Evolutionary conservation across 116 monocot genomes (phyloP), one percentile per base, ranked within the genome.

Genomic region (Phalaenopsis hybrid): DNA sequence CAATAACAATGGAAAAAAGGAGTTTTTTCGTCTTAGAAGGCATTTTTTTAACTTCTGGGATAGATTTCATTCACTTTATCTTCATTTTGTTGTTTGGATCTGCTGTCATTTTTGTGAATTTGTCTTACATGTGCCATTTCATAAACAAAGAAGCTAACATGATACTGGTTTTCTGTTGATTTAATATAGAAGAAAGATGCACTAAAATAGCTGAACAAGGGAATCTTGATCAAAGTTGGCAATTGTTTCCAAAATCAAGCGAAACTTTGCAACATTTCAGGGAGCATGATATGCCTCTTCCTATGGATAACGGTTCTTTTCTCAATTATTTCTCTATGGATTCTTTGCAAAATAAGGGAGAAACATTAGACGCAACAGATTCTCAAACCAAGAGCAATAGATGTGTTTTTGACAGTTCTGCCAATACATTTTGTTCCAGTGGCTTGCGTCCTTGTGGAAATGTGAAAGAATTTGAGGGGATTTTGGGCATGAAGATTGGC

Each of bases 121-220:
- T 75, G 3, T 75, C 17, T 75, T 77, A 49, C 21, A 77, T 77
- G 51, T 13, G 52, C 20, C 28, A 52, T 52, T 28, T 1, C 49
- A 75, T 75, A 41, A 75, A 28, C 77, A 0, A 12, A 37, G 85
- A 79, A 79, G 45, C 34, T 83, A 63, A 87, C 58, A 63, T 33
- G 0, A 31, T 72, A 17, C 45, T 78, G 33, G 21, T 44, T 69
- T 83, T 78, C 31, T 81, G 1, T 28, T 51, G 3, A 76, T 78
- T 11, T 79, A 41, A 75, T 76, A 2, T 37, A 45, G 82, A 76
- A 34, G 76, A 78, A 82, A 63, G 8, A 61, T 31, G 74, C 65
- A 45, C 50, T 52, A 49, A 45, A 45, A 25, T 23, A 17, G 18
- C 5, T 43, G 77, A 78, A 49, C 82, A 78, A 50, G 76, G 37